These are phyloP conservation scores for Phyllosticta paracitricarpa DNA, from an alignment of 2,329 filamentous ascomycete genomes.

Conservation along the genomic window DNA sequence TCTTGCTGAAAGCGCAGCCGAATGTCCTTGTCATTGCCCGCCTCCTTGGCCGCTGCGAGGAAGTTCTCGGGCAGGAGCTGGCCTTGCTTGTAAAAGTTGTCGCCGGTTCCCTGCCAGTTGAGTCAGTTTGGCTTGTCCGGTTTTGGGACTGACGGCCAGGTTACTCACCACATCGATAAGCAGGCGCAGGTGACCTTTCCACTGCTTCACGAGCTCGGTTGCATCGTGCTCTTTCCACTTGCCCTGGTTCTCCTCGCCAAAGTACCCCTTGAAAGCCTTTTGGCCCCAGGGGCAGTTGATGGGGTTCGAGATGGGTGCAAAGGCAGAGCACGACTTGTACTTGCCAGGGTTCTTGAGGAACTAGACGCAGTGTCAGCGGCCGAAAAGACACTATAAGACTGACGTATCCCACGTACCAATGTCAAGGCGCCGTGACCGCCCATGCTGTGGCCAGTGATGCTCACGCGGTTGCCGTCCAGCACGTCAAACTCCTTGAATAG, in stretches of 20 bases:
- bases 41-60: constrained; percentile 64
- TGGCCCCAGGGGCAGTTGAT: constrained; percentile 81
- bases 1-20: constrained; percentile 75
- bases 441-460: constrained; percentile 93
- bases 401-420: constrained; percentile 37
- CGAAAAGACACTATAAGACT: neutral
- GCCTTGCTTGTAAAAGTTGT: constrained; percentile 92
- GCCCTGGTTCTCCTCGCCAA: constrained; percentile 61
- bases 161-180: constrained; percentile 74
- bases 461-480: constrained; percentile 61
- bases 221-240: constrained; percentile 88
- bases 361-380: constrained; percentile 22
- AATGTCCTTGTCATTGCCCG: constrained; percentile 60
- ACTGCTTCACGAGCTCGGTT: constrained; percentile 73
- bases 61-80: constrained; percentile 95
- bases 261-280: constrained; percentile 89
- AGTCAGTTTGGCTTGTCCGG: neutral
- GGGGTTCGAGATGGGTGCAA: constrained; percentile 85
- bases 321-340: constrained; percentile 83
- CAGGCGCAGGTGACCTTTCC: constrained; percentile 62
- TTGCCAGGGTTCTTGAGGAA: constrained; percentile 84
- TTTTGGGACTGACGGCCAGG: neutral
- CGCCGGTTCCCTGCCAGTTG: constrained; percentile 70
- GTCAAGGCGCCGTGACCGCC: constrained; percentile 92
- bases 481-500: constrained; percentile 63